Percentiles rank a stretch among this genome's conserved stretches.
These are phyloP conservation scores for Oryza meridionalis DNA, from an alignment of 176 grass and related monocot genomes.

Conservation along the genomic window DNA sequence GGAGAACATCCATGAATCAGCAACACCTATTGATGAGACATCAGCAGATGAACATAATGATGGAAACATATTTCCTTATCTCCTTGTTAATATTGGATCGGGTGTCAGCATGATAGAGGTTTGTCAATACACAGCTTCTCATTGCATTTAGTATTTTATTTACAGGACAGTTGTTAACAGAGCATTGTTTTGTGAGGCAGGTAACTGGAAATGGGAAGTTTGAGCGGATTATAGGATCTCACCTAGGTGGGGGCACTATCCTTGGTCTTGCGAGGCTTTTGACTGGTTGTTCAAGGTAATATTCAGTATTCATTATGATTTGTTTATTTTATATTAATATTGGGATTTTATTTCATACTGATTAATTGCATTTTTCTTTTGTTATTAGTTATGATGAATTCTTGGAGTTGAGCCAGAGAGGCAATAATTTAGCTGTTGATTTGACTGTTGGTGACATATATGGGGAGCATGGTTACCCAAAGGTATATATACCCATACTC, in stretches of 20 bases:
- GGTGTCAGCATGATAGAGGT: slow-evolving; percentile 99
- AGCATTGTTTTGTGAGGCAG: slow-evolving; percentile 49
- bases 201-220: slow-evolving; percentile 96
- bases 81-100: slow-evolving; percentile 99
- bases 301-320: slow-evolving; percentile 28
- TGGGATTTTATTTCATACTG: slow-evolving; percentile 21
- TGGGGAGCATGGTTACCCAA: slow-evolving; percentile 84
- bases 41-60: slow-evolving; percentile 66
- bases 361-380: slow-evolving; percentile 25
- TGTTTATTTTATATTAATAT: slow-evolving; percentile 19
- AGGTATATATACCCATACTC: slow-evolving; percentile 54
- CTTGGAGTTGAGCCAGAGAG: slow-evolving; percentile 84
- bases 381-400: slow-evolving; percentile 85
- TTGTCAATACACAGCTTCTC: slow-evolving; percentile 20
- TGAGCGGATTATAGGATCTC: slow-evolving; percentile 96
- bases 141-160: slow-evolving; percentile 21
- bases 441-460: slow-evolving; percentile 98
- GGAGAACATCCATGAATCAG: slow-evolving; percentile 59
- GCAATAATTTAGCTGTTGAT: slow-evolving; percentile 89
- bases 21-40: slow-evolving; percentile 53
- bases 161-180: slow-evolving; percentile 14
- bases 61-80: slow-evolving; percentile 92
- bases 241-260: slow-evolving; percentile 94
- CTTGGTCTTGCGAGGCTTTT: slow-evolving; percentile 87
- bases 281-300: slow-evolving; percentile 86